Conservation (phyloP, 495 filamentous ascomycete genomes). For the Talaromyces adpressus region DNA sequence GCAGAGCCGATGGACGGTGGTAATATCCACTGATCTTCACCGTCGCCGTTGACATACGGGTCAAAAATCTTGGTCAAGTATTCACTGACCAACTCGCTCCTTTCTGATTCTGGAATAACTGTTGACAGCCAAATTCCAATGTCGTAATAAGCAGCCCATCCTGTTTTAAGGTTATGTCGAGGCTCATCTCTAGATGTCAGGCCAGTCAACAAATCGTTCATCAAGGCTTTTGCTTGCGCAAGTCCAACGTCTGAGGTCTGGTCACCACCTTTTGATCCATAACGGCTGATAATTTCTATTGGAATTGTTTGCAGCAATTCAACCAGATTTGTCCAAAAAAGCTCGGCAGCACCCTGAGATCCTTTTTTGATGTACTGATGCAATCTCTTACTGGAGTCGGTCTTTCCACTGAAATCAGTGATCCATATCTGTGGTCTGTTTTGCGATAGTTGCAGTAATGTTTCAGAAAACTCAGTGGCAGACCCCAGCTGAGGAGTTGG, state of each 20-base stretch:
- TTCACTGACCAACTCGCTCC: slow-evolving; percentile 37
- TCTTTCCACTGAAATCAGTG: slow-evolving; percentile 57
- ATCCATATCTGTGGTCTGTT: slow-evolving; percentile 69
- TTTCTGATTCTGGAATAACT: slow-evolving; percentile 37
- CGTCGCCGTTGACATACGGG: slow-evolving; percentile 48
- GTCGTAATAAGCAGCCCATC: slow-evolving; percentile 68
- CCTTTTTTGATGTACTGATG: slow-evolving; percentile 73
- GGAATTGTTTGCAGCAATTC: slow-evolving; percentile 57
- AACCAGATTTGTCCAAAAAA: slow-evolving; percentile 64
- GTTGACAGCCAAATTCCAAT: slow-evolving; percentile 42
- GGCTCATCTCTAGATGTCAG: slow-evolving; percentile 68
- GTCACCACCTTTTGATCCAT: slow-evolving; percentile 35
- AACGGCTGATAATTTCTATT: slow-evolving; percentile 35
- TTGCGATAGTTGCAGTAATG: slow-evolving; percentile 54
- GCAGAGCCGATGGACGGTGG: slow-evolving; percentile 26
- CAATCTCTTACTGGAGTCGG: slow-evolving; percentile 54
- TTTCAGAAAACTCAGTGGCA: slow-evolving; percentile 57
- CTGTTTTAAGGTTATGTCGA: slow-evolving; percentile 52
- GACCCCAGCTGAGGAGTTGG: slow-evolving; percentile 64
- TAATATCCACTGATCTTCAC: slow-evolving; percentile 43
- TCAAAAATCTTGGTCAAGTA: slow-evolving; percentile 50
- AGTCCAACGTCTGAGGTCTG: slow-evolving; percentile 17
- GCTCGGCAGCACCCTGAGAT: slow-evolving; percentile 61
- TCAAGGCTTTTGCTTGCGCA: slow-evolving; percentile 32
- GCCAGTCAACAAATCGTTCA: slow-evolving; percentile 60